A percentile compares a stretch with the other conserved stretches of the same genome.
Evolutionary conservation across 2,329 filamentous ascomycete genomes (phyloP).

Genomic region (Cladosporium colombiae): DNA sequence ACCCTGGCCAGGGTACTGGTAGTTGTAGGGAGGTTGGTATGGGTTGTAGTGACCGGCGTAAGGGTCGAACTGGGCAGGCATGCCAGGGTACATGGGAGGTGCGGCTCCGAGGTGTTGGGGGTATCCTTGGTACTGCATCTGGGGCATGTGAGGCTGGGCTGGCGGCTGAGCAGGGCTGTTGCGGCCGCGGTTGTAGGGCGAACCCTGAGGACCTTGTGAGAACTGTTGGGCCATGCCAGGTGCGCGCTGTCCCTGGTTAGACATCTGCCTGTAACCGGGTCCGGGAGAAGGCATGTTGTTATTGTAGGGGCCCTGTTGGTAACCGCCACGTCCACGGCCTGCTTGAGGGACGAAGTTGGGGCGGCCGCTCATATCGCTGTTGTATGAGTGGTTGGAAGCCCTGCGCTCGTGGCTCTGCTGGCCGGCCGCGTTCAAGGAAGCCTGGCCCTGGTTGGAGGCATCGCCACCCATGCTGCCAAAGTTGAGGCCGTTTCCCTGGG

Average conservation of each 20-base stretch:
- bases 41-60: constrained; percentile 45
- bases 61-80: constrained; percentile 46
- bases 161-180: constrained; percentile 58
- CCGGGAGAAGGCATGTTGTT: constrained; percentile 57
- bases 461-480: constrained; percentile 85
- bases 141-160: constrained; percentile 67
- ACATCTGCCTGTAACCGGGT: constrained; percentile 53
- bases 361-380: constrained; percentile 64
- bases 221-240: constrained; percentile 53
- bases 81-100: constrained; percentile 6
- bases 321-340: constrained; percentile 55
- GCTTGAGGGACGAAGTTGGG: constrained; percentile 37
- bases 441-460: constrained; percentile 23
- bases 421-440: constrained; percentile 15
- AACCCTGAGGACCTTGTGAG: constrained; percentile 34
- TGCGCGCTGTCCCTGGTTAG: constrained; percentile 51
- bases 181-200: constrained; percentile 56
- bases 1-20: constrained; percentile 51
- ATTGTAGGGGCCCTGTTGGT: constrained; percentile 51
- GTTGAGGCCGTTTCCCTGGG: constrained; percentile 68
- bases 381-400: constrained; percentile 80
- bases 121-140: constrained; percentile 64
- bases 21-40: constrained; percentile 46
- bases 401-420: constrained; percentile 74
- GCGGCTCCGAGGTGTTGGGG: constrained; percentile 46